Conservation (phyloP, 768 basidiomycete species). For the Amanita inopinata region DNA sequence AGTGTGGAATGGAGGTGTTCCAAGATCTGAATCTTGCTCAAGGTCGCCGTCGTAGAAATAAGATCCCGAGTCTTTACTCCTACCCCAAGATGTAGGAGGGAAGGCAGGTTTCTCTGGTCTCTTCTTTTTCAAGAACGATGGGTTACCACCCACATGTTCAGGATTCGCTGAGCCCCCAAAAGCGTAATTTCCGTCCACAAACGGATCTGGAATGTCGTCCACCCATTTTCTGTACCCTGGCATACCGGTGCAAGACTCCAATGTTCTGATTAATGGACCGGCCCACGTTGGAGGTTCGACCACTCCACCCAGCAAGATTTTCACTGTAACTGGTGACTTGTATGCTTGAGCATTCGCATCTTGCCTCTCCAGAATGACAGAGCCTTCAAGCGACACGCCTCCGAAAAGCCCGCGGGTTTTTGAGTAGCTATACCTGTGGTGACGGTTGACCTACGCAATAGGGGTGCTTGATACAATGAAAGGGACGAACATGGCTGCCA, state of each 20-base stretch:
- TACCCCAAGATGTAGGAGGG: conserved; percentile 60
- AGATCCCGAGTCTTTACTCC: conserved; percentile 36
- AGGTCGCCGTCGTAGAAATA: conserved; percentile 34
- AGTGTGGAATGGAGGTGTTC: conserved; percentile 25
- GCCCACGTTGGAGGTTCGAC: conserved; percentile 78
- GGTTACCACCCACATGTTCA: conserved; percentile 15
- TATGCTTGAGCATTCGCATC: conserved; percentile 89
- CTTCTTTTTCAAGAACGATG: conserved; percentile 39
- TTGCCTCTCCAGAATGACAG: conserved; percentile 87
- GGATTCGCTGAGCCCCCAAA: conserved; percentile 49
- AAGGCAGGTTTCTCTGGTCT: conserved; percentile 32
- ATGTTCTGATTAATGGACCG: conserved; percentile 55
- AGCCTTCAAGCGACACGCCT: conserved; percentile 81
- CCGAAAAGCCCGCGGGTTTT: conserved; percentile 93
- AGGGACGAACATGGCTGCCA: conserved; percentile 75
- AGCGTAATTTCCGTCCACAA: conserved; percentile 35
- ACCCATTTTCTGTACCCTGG: conserved; percentile 66
- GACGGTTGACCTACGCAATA: conserved; percentile 6
- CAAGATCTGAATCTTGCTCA: conserved; percentile 2
- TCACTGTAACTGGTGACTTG: conserved; percentile 57
- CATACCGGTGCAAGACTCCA: conserved; percentile 63
- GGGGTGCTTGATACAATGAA: neutral
- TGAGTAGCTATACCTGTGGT: conserved; percentile 73
- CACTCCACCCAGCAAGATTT: conserved; percentile 70
- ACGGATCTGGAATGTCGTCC: conserved; percentile 30